Base-by-base conservation (phyloP, 495 filamentous ascomycete genomes). In the Hapsidospora chrysogenum region DNA sequence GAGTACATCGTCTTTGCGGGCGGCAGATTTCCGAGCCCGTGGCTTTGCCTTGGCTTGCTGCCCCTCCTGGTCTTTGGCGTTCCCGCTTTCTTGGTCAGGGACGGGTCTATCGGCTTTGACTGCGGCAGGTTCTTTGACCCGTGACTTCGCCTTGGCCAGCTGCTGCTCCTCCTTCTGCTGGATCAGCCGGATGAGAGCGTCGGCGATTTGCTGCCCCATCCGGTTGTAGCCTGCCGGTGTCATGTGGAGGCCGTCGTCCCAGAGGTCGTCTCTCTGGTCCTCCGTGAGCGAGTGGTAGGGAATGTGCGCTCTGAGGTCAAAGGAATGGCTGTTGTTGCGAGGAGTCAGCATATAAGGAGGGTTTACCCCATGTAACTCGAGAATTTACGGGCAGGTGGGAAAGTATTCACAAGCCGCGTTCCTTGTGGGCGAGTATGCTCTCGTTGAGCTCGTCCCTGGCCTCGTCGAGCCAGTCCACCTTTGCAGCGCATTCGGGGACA, bases 241-340 rank as follows among this genome's bases (percentile, higher is more conserved):
- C 29, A 78, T 56, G 51, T 80, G 75, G 17, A 78, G 37, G 11
- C 62, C 64, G 56, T 80, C 75, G 42, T 74, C 64, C 64, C 71
- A 76, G 35, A 71, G 63, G 26, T 49, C 50, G 3, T 56, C 34
- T 13, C 58, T 45, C 38, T 66, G 62, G 4, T 51, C 35, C 7
- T 53, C 42, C 2, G 48, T 36, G 48, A 76, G 56, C n/a, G 38
- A 35, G 35, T 61, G 63, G 43, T 67, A 76, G 0, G 68, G 66
- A 0, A 78, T 45, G n/a, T 51, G 52, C 0, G 41, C 44, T 35
- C 58, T 45, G 14, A 80, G 49, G 44, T 80, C 72, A 46, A 67
- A 68, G 6, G 58, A 50, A 45, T 66, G 60, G 42, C 62, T 66
- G 31, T 33, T 6, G n/a, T 2, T 1, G 13, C n/a, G 34, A 8